phyloP scores from a whole-genome alignment of 1,139 yeast species.

The Taphrina deformans region DNA sequence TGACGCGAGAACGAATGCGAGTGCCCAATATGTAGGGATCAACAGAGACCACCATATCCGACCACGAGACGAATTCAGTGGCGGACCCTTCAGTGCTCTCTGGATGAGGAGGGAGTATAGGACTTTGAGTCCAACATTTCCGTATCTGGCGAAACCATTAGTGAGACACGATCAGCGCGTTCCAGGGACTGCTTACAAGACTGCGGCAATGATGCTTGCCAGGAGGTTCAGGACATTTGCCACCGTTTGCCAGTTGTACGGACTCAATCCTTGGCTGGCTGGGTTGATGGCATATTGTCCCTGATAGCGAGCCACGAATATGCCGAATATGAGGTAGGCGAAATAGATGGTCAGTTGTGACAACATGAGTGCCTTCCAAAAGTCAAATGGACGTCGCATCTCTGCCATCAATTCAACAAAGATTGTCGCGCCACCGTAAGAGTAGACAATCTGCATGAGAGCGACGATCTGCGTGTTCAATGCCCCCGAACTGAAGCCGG shows the following conservation, averaged over 20 bases:
- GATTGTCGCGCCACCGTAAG: slow-evolving; percentile 54
- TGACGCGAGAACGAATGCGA: slow-evolving; percentile 53
- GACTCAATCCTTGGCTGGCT: slow-evolving; percentile 50
- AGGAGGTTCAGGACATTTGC: slow-evolving; percentile 45
- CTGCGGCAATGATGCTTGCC: slow-evolving; percentile 51
- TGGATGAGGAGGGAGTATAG: slow-evolving; percentile 48
- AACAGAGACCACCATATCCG: slow-evolving; percentile 44
- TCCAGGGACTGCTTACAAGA: slow-evolving; percentile 42
- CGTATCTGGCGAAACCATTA: too few species aligned
- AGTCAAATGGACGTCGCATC: slow-evolving; percentile 52
- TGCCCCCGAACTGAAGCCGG: slow-evolving; percentile 43
- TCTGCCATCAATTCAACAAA: slow-evolving; percentile 53
- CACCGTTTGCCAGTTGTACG: slow-evolving; percentile 50
- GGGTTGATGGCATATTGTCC: slow-evolving; percentile 51
- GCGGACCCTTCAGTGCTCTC: slow-evolving; percentile 47
- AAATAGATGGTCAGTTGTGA: slow-evolving; percentile 51
- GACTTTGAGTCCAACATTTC: slow-evolving; percentile 44
- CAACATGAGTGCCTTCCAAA: slow-evolving; percentile 51
- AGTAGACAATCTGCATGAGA: slow-evolving; percentile 52
- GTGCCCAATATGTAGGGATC: slow-evolving; percentile 50
- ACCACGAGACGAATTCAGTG: slow-evolving; percentile 40
- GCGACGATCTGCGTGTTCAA: slow-evolving; percentile 47
- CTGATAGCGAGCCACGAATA: slow-evolving; percentile 50
- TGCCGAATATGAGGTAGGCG: slow-evolving; percentile 49
- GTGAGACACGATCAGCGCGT: too few species aligned